Evolutionary conservation across 2,329 filamentous ascomycete genomes (phyloP).

Genomic region (Onygenales sp.): DNA sequence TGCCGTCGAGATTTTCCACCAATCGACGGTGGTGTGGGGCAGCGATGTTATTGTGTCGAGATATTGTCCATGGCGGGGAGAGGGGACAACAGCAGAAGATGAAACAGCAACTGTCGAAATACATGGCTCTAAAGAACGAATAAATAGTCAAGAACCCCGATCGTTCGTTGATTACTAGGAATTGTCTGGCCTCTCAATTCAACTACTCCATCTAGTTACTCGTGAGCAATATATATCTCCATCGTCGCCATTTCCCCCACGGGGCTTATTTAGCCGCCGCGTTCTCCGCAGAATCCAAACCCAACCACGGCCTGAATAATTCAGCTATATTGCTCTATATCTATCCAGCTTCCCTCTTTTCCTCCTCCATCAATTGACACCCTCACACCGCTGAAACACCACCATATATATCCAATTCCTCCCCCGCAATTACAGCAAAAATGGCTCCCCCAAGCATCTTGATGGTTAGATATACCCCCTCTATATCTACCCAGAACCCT

Average conservation of each 20-base stretch:
- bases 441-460: constrained; percentile 58
- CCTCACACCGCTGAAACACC: background rate
- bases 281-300: background rate
- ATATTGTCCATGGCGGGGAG: background rate
- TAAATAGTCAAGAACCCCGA: too few relatives aligned
- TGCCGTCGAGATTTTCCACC: background rate
- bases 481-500: background rate
- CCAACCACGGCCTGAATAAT: too few relatives aligned
- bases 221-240: too few relatives aligned
- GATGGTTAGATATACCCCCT: constrained; percentile 45
- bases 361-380: background rate
- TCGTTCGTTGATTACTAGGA: too few relatives aligned
- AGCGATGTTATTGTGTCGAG: background rate
- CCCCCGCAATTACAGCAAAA: background rate
- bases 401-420: background rate
- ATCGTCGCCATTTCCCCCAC: background rate
- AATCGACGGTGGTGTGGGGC: background rate
- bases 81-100: too few relatives aligned
- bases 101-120: too few relatives aligned
- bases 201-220: too few relatives aligned
- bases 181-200: too few relatives aligned
- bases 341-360: background rate
- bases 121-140: too few relatives aligned
- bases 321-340: background rate
- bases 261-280: background rate